A percentile compares a stretch with the other conserved stretches of the same genome.
Conservation (phyloP, 2,329 filamentous ascomycete genomes). For the Colletotrichum magnum region DNA sequence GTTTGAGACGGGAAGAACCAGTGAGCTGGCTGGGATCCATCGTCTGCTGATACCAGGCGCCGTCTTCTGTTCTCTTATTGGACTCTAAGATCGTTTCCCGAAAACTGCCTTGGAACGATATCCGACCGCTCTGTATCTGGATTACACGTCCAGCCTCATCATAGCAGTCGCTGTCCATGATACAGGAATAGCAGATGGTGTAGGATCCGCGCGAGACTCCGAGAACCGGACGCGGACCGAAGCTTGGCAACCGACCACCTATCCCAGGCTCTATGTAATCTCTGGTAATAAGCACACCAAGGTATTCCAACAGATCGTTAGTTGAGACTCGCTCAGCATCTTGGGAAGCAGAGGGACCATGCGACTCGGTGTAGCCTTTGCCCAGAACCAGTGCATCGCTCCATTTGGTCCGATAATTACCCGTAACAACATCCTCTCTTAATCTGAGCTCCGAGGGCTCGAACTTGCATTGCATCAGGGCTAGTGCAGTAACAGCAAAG, state of each 20-base stretch:
- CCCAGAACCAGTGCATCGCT: not conserved
- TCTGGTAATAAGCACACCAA: too few species aligned
- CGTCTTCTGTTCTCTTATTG: too few species aligned
- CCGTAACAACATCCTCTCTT: not conserved
- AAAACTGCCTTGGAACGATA: not conserved
- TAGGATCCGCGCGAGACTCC: not conserved
- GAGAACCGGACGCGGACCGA: not conserved
- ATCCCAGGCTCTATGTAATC: too few species aligned
- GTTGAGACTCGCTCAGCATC: too few species aligned
- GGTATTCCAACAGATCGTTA: too few species aligned
- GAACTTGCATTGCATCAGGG: not conserved
- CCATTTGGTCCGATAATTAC: fast-evolving
- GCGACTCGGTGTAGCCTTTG: not conserved
- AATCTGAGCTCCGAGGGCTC: not conserved
- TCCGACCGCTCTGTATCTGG: not conserved
- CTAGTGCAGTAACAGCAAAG: not conserved
- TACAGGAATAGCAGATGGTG: not conserved
- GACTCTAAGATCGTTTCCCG: not conserved
- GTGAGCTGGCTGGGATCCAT: not conserved
- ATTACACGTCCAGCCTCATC: not conserved
- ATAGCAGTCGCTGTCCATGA: slow-evolving; percentile 8
- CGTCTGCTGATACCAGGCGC: not conserved
- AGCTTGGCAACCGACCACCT: too few species aligned
- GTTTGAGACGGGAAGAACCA: not conserved
- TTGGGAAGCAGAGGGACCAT: too few species aligned